Evolutionary conservation across 2,329 filamentous ascomycete genomes (phyloP), one percentile per base, ranked within the genome.

Genomic region (Aspergillus caelatus): DNA sequence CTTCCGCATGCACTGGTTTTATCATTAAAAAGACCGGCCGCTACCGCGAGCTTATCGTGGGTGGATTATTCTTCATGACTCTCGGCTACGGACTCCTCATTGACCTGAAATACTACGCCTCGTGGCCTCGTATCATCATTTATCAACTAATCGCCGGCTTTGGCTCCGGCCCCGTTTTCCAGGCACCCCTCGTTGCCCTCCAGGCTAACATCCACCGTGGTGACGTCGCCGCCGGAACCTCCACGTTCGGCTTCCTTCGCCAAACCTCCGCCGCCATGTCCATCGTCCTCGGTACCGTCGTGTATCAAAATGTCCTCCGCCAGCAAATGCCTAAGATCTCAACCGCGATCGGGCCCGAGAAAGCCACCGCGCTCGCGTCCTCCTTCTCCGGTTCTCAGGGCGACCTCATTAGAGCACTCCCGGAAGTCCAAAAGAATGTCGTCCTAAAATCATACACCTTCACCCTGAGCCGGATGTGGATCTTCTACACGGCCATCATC

Each of bases 11-110:
- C 3, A 85, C 84, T 45, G 90, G 87, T 66, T 86, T 92, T 79
- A 85, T 91, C 73, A 90, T 91, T 68, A 90, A 90, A 61, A 94
- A 87, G 74, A 91, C 88, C 0, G 90, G 90, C 36, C 84, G 85
- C 65, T 92, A 91, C 76, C 84, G 84, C 26, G 80, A 83, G 14
- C 77, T 85, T 53, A 91, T 93, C 70, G 82, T 86, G 61, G 77
- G 78, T 23, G 88, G 88, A 52, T 80, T 90, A 71, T 63, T 80
- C 11, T 72, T 91, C 61, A 85, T 88, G 76, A 84, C 85, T 0
- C 78, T 93, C 10, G 91, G 91, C 2, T 86, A 86, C 53, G 90
- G 90, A 61, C 85, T 90, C 60, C 83, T 89, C 70, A 85, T 92
- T 41, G 83, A 85, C 50, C 74, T 87, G 4, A 80, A 81, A 26